Evolutionary conservation across 768 basidiomycete species (phyloP), one percentile per base, ranked within the genome.

Genomic region (Rhodotorula sphaerocarpa): DNA sequence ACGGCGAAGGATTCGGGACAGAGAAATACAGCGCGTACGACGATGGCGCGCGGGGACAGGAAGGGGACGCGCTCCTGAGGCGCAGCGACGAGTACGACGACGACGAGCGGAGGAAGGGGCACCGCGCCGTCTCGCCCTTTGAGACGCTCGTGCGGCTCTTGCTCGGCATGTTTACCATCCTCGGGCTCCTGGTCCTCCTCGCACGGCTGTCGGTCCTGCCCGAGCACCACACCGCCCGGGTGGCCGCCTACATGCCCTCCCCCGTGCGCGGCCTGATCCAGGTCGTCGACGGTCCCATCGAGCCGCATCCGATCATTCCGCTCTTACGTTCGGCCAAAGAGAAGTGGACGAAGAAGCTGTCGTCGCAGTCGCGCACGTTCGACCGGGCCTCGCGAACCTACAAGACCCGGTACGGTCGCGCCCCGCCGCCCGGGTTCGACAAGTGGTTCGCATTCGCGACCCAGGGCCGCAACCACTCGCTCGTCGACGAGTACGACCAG

Each of bases 401-500:
- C 63, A 65, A 66, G 58, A 15, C 53, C 16, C 61, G 70, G 27
- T 72, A 72, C 64, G 63, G 66, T 16, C 44, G 46, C n/a, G 18
- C 47, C 7, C 66, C 72, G 12, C 72, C 72, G 11, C 58, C 67
- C 43, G 72, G 71, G 5, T 73, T 69, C 67, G 67, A 71, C 52
- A 70, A 70, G 58, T 73, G 72, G 72, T 71, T 67, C 62, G 65
- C 68, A 34, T 73, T 73, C 58, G 72, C 72, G 36, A 66, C 61
- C 11, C 65, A 72, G 54, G 69, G 71, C 4, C 57, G 64, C 33
- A 73, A 73, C 58, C 72, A 73, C 64, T 61, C 69, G n/a, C 59
- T 73, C 53, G 71, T 73, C 25, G 72, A 73, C 66, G 72, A 73
- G 62, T 73, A 73, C 62, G 72, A 73, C 55, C 44, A 54, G n/a